A percentile compares a stretch with the other conserved stretches of the same genome.
phyloP scores from a whole-genome alignment of 805 yeast species.

The Candida quercuum region DNA sequence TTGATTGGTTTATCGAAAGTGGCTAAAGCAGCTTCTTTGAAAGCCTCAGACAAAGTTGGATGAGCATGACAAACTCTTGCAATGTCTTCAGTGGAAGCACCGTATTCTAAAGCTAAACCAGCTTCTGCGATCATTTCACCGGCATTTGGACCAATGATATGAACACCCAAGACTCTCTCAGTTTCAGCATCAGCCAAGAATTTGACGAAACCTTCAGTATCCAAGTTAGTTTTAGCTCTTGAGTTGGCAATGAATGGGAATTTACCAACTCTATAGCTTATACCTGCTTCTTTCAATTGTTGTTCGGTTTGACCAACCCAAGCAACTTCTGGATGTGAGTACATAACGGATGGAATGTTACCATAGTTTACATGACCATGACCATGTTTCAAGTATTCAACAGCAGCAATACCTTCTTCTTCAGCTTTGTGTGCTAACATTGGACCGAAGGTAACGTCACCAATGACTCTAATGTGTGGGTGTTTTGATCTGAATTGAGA shows the following conservation, averaged over 20 bases:
- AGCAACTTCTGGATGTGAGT: slow-evolving; percentile 98
- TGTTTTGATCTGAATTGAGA: slow-evolving; percentile 87
- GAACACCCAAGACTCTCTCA: slow-evolving; percentile 93
- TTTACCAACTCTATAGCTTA: slow-evolving; percentile 90
- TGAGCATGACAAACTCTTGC: slow-evolving; percentile 99
- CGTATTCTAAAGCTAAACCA: slow-evolving; percentile 95
- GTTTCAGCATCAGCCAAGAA: slow-evolving; percentile 95
- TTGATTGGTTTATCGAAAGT: slow-evolving; percentile 90
- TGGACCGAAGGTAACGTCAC: slow-evolving; percentile 97
- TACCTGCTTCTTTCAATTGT: slow-evolving; percentile 88
- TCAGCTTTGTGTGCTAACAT: slow-evolving; percentile 99
- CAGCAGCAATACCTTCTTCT: slow-evolving; percentile 99
- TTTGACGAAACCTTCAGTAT: slow-evolving; percentile 97
- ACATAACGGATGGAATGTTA: slow-evolving; percentile 98
- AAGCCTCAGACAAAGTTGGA: slow-evolving; percentile 96
- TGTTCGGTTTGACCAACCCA: slow-evolving; percentile 98
- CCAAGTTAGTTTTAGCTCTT: slow-evolving; percentile 96
- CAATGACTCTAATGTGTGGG: slow-evolving; percentile 94
- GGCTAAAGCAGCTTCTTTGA: slow-evolving; percentile 95
- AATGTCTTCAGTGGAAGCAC: slow-evolving; percentile 96
- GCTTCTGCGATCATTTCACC: slow-evolving; percentile 99
- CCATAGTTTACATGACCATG: slow-evolving; percentile 98
- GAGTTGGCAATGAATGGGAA: slow-evolving; percentile 99
- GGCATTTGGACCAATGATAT: slow-evolving; percentile 96
- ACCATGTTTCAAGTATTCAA: slow-evolving; percentile 86